phyloP scores from a whole-genome alignment of 129 eudicot genomes.

The Glebionis coronaria region DNA sequence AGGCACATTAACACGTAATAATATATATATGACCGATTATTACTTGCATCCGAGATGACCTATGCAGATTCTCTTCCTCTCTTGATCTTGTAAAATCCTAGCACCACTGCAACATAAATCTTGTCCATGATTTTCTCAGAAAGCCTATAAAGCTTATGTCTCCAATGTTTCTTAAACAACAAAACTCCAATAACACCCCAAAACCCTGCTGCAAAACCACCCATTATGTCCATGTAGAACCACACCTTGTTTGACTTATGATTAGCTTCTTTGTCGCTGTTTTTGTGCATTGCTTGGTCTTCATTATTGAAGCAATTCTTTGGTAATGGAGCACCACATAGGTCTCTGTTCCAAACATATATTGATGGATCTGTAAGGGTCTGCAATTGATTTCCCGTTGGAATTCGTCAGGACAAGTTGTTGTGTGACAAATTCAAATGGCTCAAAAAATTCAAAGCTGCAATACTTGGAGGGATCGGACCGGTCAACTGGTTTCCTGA shows the following conservation, averaged over 20 bases:
- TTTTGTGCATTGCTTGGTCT: background rate
- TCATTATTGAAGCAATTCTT: background rate
- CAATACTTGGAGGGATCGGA: slow-evolving; percentile 25
- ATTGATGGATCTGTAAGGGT: background rate
- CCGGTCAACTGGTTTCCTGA: slow-evolving; percentile 18
- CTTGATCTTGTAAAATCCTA: background rate
- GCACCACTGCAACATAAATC: background rate
- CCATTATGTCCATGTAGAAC: background rate
- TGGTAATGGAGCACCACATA: background rate
- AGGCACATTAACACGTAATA: too few species aligned
- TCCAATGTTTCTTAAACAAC: background rate
- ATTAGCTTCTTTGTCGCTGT: background rate
- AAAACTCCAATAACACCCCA: slow-evolving; percentile 12
- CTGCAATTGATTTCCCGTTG: background rate
- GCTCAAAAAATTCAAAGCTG: background rate
- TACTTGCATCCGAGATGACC: background rate
- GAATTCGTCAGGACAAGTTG: slow-evolving; percentile 2
- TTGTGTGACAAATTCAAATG: slow-evolving; percentile 15
- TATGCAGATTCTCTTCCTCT: slow-evolving; percentile 1
- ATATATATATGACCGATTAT: too few species aligned
- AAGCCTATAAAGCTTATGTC: background rate
- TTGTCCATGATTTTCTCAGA: background rate
- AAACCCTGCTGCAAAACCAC: slow-evolving; percentile 19
- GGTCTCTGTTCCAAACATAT: background rate
- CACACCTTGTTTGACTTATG: background rate